Evolutionary conservation across 768 basidiomycete species (phyloP).

Genomic region (Mycena leptocephala): DNA sequence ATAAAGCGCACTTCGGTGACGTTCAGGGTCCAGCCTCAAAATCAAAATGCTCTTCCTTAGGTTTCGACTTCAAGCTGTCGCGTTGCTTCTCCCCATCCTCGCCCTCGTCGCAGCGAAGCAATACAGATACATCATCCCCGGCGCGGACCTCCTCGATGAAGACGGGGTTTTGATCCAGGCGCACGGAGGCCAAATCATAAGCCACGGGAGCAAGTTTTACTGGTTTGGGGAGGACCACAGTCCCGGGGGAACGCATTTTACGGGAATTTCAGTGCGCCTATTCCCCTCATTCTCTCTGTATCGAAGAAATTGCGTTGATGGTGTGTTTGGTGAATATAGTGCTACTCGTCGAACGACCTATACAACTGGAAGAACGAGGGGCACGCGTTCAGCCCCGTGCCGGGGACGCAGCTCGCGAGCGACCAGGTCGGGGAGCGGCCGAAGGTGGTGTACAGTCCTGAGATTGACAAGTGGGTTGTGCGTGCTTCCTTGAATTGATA

Average conservation of each 20-base stretch:
- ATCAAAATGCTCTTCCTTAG: conserved; percentile 22
- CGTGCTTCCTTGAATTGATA: conserved; percentile 14
- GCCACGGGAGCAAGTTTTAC: conserved; percentile 24
- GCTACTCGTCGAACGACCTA: conserved; percentile 28
- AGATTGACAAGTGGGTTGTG: conserved; percentile 26
- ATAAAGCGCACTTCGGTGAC: conserved; percentile 11
- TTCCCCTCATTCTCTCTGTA: neutral
- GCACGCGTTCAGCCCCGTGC: conserved; percentile 23
- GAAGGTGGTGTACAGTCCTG: conserved; percentile 30
- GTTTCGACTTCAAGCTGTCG: conserved; percentile 15
- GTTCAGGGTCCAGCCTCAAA: conserved; percentile 5
- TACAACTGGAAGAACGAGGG: conserved; percentile 32
- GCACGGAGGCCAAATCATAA: conserved; percentile 26
- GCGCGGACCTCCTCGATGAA: conserved; percentile 25
- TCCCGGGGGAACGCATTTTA: conserved; percentile 19
- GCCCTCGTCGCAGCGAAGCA: conserved; percentile 26
- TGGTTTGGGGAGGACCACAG: conserved; percentile 29
- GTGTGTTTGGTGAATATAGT: conserved; percentile 19
- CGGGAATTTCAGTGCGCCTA: conserved; percentile 21
- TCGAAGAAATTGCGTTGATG: conserved; percentile 12
- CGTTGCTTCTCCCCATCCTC: conserved; percentile 19
- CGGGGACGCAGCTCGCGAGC: conserved; percentile 28
- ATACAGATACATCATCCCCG: conserved; percentile 29
- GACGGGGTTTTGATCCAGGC: conserved; percentile 27
- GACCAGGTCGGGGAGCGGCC: conserved; percentile 28